phyloP scores from a whole-genome alignment of 192 early-diverging fungal genomes.

The Piromyces finnis region DNA sequence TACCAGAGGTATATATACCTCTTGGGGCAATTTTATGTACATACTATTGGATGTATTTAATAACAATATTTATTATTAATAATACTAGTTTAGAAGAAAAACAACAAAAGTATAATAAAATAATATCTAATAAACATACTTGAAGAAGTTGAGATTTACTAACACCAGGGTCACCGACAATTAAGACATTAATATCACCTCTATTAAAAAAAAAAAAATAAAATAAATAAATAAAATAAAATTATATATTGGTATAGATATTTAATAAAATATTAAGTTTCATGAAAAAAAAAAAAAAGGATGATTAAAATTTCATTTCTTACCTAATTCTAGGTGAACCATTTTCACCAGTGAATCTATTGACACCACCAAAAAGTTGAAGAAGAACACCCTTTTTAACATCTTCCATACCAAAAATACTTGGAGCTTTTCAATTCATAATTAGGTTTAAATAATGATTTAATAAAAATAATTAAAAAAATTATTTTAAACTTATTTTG shows the following conservation, averaged over 20 bases:
- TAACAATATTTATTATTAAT: too few species aligned
- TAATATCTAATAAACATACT: slow-evolving; percentile 4
- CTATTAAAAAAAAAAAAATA: slow-evolving; percentile 10
- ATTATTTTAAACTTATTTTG: neutral
- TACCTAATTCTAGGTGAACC: slow-evolving; percentile 3
- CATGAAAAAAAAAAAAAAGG: too few species aligned
- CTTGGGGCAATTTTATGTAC: slow-evolving; percentile 87
- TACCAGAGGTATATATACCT: slow-evolving; percentile 92
- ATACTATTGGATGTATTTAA: slow-evolving; percentile 35
- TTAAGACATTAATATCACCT: slow-evolving; percentile 83
- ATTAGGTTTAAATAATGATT: too few species aligned
- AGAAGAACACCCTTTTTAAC: slow-evolving; percentile 93
- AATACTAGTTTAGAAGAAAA: too few species aligned
- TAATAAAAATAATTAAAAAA: too few species aligned
- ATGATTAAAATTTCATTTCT: too few species aligned
- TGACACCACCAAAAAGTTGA: slow-evolving; percentile 88
- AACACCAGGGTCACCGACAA: slow-evolving; percentile 95
- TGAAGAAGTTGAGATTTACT: slow-evolving; percentile 83
- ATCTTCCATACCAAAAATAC: slow-evolving; percentile 88
- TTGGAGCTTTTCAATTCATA: slow-evolving; percentile 49
- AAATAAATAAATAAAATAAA: too few species aligned
- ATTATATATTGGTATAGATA: too few species aligned
- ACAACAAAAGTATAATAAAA: too few species aligned
- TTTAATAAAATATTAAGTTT: too few species aligned
- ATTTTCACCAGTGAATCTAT: slow-evolving; percentile 55